phyloP scores from a whole-genome alignment of 139 green algal genomes.

The Coccomyxa sp. region DNA sequence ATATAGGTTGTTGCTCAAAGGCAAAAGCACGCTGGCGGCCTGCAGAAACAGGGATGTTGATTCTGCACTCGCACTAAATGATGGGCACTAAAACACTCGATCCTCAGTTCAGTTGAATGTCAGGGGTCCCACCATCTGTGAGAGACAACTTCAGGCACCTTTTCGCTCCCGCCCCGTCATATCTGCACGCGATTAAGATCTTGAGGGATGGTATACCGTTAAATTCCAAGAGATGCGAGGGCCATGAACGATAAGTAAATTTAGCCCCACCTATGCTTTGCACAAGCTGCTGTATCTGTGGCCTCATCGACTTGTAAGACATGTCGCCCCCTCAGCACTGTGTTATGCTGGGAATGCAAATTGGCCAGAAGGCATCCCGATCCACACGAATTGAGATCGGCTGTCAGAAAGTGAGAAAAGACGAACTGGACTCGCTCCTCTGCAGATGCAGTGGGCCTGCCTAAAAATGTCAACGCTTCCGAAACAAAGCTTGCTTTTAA shows the following conservation, averaged over 20 bases:
- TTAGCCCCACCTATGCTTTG: slow-evolving; percentile 46
- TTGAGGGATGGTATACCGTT: neutral
- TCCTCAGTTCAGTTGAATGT: neutral
- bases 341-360: slow-evolving; percentile 47
- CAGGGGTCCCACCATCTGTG: slow-evolving; percentile 54
- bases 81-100: neutral
- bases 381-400: neutral
- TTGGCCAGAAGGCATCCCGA: neutral
- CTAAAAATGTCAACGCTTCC: neutral
- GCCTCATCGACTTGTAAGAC: slow-evolving; percentile 73
- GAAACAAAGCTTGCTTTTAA: neutral
- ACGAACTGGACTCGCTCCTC: neutral
- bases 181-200: slow-evolving; percentile 24
- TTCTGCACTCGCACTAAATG: too few relatives aligned
- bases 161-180: slow-evolving; percentile 11
- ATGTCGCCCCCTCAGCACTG: slow-evolving; percentile 42
- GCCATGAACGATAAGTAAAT: neutral
- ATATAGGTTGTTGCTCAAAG: slow-evolving; percentile 39
- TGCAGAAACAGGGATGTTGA: slow-evolving; percentile 4
- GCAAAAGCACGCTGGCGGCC: slow-evolving; percentile 34
- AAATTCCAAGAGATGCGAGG: too few relatives aligned
- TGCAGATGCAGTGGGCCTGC: neutral
- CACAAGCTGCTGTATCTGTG: slow-evolving; percentile 53
- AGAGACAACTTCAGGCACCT: slow-evolving; percentile 66
- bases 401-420: neutral